Percentiles rank a stretch among this genome's conserved stretches.
phyloP scores from a whole-genome alignment of 192 early-diverging fungal species.

The Podila verticillata region DNA sequence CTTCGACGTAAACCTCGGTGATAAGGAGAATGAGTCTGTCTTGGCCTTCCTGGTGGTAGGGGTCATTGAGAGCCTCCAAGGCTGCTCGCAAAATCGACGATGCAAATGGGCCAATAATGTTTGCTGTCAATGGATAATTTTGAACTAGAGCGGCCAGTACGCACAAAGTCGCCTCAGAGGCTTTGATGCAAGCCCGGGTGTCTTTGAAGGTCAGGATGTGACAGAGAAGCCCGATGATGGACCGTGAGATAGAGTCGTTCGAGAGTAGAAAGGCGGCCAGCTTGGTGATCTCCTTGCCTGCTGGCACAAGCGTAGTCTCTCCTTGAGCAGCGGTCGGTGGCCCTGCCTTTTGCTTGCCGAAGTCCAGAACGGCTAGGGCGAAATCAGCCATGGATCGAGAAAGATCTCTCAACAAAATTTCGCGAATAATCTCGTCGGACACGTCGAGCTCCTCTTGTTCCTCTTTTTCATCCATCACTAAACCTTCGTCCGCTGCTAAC shows the following conservation, averaged over 20 bases:
- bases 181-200: conserved; percentile 19
- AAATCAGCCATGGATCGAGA: conserved; percentile 20
- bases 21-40: conserved; percentile 41
- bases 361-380: conserved; percentile 22
- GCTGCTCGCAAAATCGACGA: conserved; percentile 23
- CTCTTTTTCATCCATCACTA: conserved; percentile 30
- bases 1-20: conserved; percentile 50
- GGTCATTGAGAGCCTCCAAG: conserved; percentile 37
- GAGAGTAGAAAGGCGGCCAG: conserved; percentile 25
- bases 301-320: background rate
- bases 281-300: conserved; percentile 26
- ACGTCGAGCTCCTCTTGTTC: conserved; percentile 34
- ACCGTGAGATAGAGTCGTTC: conserved; percentile 10
- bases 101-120: conserved; percentile 11
- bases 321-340: no score
- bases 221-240: conserved; percentile 21
- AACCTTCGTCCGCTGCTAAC: conserved; percentile 30
- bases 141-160: conserved; percentile 22
- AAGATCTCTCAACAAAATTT: conserved; percentile 36
- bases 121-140: conserved; percentile 23
- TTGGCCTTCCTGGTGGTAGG: conserved; percentile 49
- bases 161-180: conserved; percentile 20
- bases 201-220: conserved; percentile 42
- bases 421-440: conserved; percentile 36
- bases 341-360: conserved; percentile 4